Evolutionary conservation across 371 early-diverging fungal species (phyloP), one percentile per base, ranked within the genome.

Genomic region (Smittium culicis): DNA sequence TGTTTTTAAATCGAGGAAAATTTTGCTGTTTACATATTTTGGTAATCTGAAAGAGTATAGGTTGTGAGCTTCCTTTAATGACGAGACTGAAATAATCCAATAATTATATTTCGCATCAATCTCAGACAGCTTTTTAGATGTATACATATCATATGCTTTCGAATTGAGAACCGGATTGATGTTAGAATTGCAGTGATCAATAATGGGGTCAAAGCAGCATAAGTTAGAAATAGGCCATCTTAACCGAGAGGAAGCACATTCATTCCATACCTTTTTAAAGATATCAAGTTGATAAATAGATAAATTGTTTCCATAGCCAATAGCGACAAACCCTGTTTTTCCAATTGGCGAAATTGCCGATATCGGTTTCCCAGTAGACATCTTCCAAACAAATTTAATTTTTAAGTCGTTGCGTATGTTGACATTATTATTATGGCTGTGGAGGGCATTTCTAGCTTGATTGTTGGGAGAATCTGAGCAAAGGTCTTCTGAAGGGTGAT

Each of bases 141-240:
- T 25, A 31, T 31, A 8, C 8, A 59, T 59, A 31, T 59, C 5
- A 8, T 59, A 25, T 11, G 8, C 28, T 25, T 31, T 27, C 16
- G 31, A 59, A 27, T 59, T 8, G 16, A 31, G n/a, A 31, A 16
- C 8, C 60, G n/a, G 8, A 27, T 59, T 45, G 45, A 14, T 45
- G 45, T 45, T 14, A 45, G 8, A 14, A 20, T 20, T 45, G 45
- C 20, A 14, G 8, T 45, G 45, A 45, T 45, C 8, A 45, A 14
- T 20, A 14, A 14, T 45, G 45, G 45, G 45, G 45, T 14, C 8
- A 8, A 45, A 20, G 20, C 20, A 14, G 20, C 45, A 59, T 59
- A 59, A 16, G n/a, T 59, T 16, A 11, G 60, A 59, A 59, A 59
- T 59, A 5, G 60, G 60, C 60, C 60, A 59, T 27, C 60, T 59